phyloP scores from a whole-genome alignment of 2,329 filamentous ascomycete genomes.

The Cryphonectria naterciae region DNA sequence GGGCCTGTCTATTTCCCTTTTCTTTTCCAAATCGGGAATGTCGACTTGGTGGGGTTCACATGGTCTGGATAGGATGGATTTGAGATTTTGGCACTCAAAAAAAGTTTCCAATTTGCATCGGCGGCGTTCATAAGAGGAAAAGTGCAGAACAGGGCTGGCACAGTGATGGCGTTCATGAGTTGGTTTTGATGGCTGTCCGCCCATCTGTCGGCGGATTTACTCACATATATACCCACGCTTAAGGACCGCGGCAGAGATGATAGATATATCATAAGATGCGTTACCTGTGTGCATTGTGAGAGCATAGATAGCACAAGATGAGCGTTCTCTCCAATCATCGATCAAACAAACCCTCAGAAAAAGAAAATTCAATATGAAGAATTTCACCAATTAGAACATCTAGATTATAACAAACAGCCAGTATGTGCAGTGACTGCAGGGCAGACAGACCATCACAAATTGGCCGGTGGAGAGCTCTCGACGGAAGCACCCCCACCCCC shows the following conservation, averaged over 20 bases:
- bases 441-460: background rate
- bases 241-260: constrained; percentile 28
- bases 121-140: constrained; percentile 32
- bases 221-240: constrained; percentile 27
- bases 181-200: constrained; percentile 24
- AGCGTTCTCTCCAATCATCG: constrained; percentile 1
- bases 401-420: background rate
- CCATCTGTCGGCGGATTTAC: constrained; percentile 20
- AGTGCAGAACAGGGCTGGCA: constrained; percentile 14
- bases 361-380: background rate
- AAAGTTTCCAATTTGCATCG: constrained; percentile 31
- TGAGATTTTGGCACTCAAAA: background rate
- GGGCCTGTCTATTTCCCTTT: constrained; percentile 9
- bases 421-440: background rate
- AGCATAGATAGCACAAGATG: constrained; percentile 25
- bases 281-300: constrained; percentile 18
- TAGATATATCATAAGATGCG: constrained; percentile 30
- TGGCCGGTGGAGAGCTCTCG: background rate
- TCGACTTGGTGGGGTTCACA: background rate
- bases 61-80: constrained; percentile 16
- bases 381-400: background rate
- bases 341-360: constrained; percentile 1
- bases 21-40: background rate
- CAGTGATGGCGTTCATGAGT: constrained; percentile 24
- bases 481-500: background rate